These are phyloP conservation scores for Candida corydali DNA, from an alignment of 805 yeast species.

Conservation along the genomic window DNA sequence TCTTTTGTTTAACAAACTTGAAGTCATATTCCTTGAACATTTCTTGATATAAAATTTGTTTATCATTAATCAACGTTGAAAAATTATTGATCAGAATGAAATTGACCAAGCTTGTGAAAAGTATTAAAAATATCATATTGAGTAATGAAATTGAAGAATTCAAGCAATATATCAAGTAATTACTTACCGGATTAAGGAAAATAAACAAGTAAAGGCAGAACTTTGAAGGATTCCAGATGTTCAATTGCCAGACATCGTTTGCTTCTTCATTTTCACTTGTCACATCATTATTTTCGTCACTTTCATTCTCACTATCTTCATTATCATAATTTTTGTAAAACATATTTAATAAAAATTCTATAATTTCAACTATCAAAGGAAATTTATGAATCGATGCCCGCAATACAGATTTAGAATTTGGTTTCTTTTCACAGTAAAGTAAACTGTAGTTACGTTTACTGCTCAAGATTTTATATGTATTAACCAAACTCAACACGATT, in stretches of 20 bases:
- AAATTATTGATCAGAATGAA: constrained; percentile 44
- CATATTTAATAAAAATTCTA: constrained; percentile 1
- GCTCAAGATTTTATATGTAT: constrained; percentile 4
- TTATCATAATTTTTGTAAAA: constrained; percentile 2
- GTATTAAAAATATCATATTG: constrained; percentile 22
- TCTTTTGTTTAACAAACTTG: constrained; percentile 58
- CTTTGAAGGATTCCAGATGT: constrained; percentile 65
- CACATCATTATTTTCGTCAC: constrained; percentile 15
- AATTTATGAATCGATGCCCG: constrained; percentile 4
- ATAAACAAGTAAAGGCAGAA: constrained; percentile 50
- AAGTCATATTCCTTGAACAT: constrained; percentile 58
- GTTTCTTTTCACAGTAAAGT: constrained; percentile 24
- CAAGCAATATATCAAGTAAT: constrained; percentile 38
- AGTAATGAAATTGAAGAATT: constrained; percentile 20
- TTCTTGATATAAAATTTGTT: constrained; percentile 55
- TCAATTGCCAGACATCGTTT: constrained; percentile 48
- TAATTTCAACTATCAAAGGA: constrained; percentile 4
- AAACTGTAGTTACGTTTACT: constrained; percentile 28
- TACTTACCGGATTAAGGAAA: constrained; percentile 56
- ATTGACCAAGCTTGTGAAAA: constrained; percentile 23
- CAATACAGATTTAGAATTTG: constrained; percentile 21
- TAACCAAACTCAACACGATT: constrained; percentile 1
- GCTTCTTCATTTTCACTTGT: constrained; percentile 16
- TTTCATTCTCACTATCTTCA: constrained; percentile 10
- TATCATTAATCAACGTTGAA: constrained; percentile 49